Base-by-base conservation (phyloP, 1,284 basidiomycete genomes). In the Tilletia horrida region DNA sequence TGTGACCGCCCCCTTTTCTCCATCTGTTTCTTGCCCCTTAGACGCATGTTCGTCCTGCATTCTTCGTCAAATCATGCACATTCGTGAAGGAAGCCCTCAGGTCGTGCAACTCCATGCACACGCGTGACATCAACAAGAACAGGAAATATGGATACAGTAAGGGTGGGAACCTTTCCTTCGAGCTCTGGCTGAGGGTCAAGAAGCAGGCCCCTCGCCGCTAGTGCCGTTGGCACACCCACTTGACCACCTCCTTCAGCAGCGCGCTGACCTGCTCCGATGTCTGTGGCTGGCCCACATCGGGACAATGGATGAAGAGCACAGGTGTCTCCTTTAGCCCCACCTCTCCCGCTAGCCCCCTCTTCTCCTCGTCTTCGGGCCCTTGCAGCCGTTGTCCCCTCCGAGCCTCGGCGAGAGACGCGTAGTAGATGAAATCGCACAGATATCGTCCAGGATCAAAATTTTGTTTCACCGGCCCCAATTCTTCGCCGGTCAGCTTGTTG, bases 341-440 rank as follows among this genome's bases (percentile, higher is more conserved):
- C 11, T 44, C 40, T 6, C 42, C 52, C 27, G 9, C 57, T 23
- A n/a, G n/a, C n/a, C 18, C 29, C 25, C 7, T 29, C 18, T 43
- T 27, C 29, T 16, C 48, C 35, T 40, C 25, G n/a, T 61, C 40
- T 48, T 7, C 35, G 21, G n/a, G n/a, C n/a, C 50, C 21, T 16
- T 21, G 50, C 14, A 6, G n/a, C 11, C 35, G 35, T 40, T 11
- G 35, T 40, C 35, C 35, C 27, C 64, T 35, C 25, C 59, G 45
- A 9, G 70, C 66, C 42, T 75, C 70, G 40, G 61, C 65, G n/a
- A 69, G 35, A 9, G 72, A 73, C 27, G 62, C 62, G 29, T 75
- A 75, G 44, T 61, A 70, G 50, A 73, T 68, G 21, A 73, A 75
- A 14, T 75, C 73, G 65, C 73, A 75, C 31, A 75, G 67, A 44